Base-by-base conservation (phyloP, 2,329 filamentous ascomycete genomes). In the Trichophyton rubrum region DNA sequence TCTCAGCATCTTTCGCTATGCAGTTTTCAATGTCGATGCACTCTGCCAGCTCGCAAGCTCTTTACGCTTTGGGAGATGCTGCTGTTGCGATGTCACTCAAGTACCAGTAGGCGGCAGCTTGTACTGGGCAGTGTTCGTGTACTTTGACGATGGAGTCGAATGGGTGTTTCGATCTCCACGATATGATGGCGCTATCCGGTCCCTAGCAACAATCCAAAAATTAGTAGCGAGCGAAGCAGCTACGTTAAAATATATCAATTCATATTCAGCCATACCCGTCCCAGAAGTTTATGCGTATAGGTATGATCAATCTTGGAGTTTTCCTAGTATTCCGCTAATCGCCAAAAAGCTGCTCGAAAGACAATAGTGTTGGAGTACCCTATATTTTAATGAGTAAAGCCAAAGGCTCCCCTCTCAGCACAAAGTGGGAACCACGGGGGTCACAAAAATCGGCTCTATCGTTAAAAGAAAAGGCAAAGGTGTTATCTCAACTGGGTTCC, bases 371-470 rank as follows among this genome's bases (percentile, higher is more conserved):
- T 24, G 68, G 67, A 1, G 60, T 71, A 38, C 70, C 70, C 17
- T 72, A 67, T 58, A 72, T 73, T 40, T 60, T 72, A 17, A 71
- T 71, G 67, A 71, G 67, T 64, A 66, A 71, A 64, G 70, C 70
- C 33, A 56, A 64, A 56, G 70, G 70, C 7, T 59, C 57, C 61
- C 67, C 67, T 38, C 63, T 73, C 11, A 63, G 58, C 61, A 65
- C 62, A 20, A 38, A 63, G 56, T 71, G 66, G 68, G 63, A 57
- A 51, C 57, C 58, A 53, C 35, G n/a, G 24, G 56, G 59, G 47
- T 49, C 58, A 62, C 63, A 43, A 61, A 27, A 51, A 51, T 55
- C 56, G 15, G 38, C 43, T 33, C 38, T 61, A 33, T 57, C 61
- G 38, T 57, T 61, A 33, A 58, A 65, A 24, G 64, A 64, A 30